Evolutionary conservation across 2,329 filamentous ascomycete species (phyloP).

Genomic region (Penicillium sp.): DNA sequence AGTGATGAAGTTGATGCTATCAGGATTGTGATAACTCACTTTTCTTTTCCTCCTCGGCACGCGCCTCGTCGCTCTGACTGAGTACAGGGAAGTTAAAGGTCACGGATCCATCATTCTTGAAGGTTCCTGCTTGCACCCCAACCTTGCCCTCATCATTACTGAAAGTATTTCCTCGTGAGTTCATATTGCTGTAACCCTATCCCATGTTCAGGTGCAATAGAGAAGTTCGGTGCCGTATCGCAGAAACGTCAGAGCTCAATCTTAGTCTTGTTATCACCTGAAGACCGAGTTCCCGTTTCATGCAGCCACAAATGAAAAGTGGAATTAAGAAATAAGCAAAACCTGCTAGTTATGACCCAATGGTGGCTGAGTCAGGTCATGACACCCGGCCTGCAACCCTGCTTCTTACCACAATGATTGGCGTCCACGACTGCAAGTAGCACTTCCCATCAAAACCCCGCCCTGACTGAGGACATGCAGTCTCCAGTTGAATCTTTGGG

Average conservation of each 20-base stretch:
- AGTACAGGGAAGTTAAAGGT: neutral
- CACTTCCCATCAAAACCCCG: neutral
- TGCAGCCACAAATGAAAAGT: constrained; percentile 19
- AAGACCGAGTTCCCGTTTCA: constrained; percentile 20
- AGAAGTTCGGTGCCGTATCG: neutral
- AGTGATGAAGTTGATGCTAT: neutral
- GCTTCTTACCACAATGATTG: no score
- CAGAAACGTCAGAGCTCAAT: neutral
- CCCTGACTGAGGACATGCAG: no score
- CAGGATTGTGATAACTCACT: neutral
- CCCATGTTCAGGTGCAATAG: neutral
- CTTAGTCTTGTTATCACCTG: constrained; percentile 8
- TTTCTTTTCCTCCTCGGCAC: neutral
- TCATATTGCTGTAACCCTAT: neutral
- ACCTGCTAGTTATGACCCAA: no score
- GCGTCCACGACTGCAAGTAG: no score
- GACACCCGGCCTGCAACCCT: neutral
- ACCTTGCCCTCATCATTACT: neutral
- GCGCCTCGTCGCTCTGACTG: neutral
- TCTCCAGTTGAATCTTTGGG: no score
- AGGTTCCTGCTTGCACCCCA: neutral
- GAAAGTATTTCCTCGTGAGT: neutral
- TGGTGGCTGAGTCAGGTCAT: no score
- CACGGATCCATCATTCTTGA: neutral
- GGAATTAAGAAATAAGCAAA: no score